Conservation (phyloP, 108 stramenopile species). For the Nitzschia palea region DNA sequence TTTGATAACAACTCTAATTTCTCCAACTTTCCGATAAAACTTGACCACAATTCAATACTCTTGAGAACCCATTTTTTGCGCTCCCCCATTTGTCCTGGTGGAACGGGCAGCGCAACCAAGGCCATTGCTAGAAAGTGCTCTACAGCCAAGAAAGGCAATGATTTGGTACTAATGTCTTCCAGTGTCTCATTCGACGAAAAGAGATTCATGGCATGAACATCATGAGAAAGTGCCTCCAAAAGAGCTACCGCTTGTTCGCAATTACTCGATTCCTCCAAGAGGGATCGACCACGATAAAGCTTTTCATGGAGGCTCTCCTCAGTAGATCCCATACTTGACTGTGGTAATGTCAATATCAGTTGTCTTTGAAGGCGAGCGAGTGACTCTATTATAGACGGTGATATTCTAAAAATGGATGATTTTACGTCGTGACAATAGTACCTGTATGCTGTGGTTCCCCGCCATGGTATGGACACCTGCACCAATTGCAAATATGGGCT, state of each 20-base stretch:
- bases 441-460: too few relatives aligned
- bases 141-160: constrained; percentile 55
- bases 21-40: constrained; percentile 58
- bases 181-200: constrained; percentile 73
- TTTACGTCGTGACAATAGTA: too few relatives aligned
- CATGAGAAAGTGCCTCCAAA: constrained; percentile 40
- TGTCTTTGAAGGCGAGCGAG: neutral
- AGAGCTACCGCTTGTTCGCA: constrained; percentile 17
- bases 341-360: neutral
- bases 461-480: too few relatives aligned
- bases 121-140: constrained; percentile 73
- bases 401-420: too few relatives aligned
- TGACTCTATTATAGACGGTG: too few relatives aligned
- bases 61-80: constrained; percentile 48
- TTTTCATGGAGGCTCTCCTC: constrained; percentile 9
- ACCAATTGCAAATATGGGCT: too few relatives aligned
- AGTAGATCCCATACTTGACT: neutral
- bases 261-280: constrained; percentile 20
- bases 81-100: constrained; percentile 24
- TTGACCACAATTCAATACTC: constrained; percentile 50
- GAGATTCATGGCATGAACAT: constrained; percentile 31
- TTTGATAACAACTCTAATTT: constrained; percentile 45
- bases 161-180: constrained; percentile 68
- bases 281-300: neutral
- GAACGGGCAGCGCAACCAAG: constrained; percentile 43